Evolutionary conservation across 352 stramenopile species (phyloP).

Genomic region (Globisporangium takayamanum): DNA sequence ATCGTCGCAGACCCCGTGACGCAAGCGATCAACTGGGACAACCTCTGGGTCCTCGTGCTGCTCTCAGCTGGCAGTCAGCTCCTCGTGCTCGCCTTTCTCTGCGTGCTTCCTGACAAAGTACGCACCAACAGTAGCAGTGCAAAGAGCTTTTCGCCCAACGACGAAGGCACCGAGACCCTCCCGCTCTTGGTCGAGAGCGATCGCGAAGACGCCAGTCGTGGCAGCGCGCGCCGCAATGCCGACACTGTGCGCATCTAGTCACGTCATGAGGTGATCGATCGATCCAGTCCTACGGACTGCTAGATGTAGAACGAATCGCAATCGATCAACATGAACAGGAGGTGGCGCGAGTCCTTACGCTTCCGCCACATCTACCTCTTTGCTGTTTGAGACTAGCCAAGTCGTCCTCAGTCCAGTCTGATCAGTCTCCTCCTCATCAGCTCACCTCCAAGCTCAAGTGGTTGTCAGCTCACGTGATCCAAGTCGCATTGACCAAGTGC

Average conservation of each 20-base stretch:
- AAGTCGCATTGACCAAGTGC: too few species aligned
- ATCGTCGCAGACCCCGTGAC: slow-evolving; percentile 53
- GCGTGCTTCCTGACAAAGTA: slow-evolving; percentile 62
- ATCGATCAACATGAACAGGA: too few species aligned
- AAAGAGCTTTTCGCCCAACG: not conserved
- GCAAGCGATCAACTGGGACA: slow-evolving; percentile 48
- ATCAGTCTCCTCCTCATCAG: too few species aligned
- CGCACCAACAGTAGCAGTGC: slow-evolving; percentile 16
- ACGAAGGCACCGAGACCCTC: slow-evolving; percentile 30
- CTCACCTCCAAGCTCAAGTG: too few species aligned
- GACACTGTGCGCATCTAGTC: slow-evolving; percentile 20
- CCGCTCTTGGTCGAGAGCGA: slow-evolving; percentile 35
- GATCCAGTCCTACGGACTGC: not conserved
- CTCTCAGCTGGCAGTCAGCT: slow-evolving; percentile 51
- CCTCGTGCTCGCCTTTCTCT: slow-evolving; percentile 63
- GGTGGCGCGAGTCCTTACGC: too few species aligned
- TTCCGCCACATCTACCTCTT: too few species aligned
- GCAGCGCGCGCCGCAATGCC: not conserved
- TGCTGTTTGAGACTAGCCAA: too few species aligned
- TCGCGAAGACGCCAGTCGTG: not conserved
- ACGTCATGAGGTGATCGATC: not conserved
- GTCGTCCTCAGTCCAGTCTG: too few species aligned
- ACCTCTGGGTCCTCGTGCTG: slow-evolving; percentile 58
- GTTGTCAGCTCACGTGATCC: too few species aligned
- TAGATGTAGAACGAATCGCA: not conserved